Evolutionary conservation across 257 asterid genomes (phyloP).

Genomic region (Petunia axillaris): DNA sequence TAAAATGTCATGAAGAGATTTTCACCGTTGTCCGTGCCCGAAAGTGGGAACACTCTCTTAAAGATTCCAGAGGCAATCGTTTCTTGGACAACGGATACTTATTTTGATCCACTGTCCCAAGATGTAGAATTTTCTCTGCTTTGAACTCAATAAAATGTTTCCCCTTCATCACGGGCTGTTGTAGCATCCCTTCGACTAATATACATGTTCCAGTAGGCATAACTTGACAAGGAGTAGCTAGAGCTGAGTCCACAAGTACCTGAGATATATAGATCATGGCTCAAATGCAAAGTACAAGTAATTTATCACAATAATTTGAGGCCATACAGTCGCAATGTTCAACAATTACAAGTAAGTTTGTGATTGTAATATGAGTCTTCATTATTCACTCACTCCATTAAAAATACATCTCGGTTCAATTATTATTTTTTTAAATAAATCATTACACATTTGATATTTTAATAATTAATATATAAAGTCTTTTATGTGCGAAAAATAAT

Average conservation of each 20-base stretch:
- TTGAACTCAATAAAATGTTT: conserved; percentile 65
- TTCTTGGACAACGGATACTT: conserved; percentile 77
- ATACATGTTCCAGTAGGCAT: conserved; percentile 84
- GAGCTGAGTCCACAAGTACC: conserved; percentile 69
- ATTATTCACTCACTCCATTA: no score
- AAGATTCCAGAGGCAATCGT: conserved; percentile 68
- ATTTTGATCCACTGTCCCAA: conserved; percentile 65
- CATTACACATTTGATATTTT: no score
- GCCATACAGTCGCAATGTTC: no score
- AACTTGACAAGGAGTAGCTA: conserved; percentile 60
- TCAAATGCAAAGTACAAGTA: no score
- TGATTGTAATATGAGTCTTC: no score
- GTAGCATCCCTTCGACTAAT: conserved; percentile 69
- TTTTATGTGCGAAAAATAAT: no score
- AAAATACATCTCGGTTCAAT: no score
- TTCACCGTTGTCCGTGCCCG: conserved; percentile 87
- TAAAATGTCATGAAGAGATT: conserved; percentile 2
- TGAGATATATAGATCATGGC: conserved; percentile 21
- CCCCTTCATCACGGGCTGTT: conserved; percentile 53
- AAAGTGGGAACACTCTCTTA: conserved; percentile 67
- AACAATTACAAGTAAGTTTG: no score
- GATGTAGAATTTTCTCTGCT: conserved; percentile 61
- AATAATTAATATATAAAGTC: no score
- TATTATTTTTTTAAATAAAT: no score
- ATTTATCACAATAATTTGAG: no score